Conservation (phyloP, 139 green algal species). For the Yamagishiella unicocca region DNA sequence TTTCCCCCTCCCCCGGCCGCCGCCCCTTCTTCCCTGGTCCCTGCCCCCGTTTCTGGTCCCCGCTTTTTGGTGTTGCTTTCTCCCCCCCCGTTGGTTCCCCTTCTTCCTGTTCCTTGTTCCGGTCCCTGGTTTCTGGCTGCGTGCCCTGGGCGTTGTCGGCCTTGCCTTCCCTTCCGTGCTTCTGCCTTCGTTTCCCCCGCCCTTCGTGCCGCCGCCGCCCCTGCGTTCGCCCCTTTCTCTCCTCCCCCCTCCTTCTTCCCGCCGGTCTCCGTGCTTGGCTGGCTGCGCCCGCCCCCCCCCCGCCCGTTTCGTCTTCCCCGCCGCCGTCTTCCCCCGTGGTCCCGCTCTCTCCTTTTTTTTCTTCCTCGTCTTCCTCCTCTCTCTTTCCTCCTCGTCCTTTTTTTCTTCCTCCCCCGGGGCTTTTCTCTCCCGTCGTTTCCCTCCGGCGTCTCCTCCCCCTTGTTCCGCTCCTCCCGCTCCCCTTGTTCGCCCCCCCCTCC, state of each 20-base stretch:
- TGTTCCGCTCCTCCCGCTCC: neutral
- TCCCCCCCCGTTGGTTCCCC: neutral
- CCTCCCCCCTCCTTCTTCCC: slow-evolving; percentile 14
- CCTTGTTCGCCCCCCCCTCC: too few relatives aligned
- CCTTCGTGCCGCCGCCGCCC: neutral
- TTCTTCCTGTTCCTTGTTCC: neutral
- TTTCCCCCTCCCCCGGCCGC: neutral
- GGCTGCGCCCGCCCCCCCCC: slow-evolving; percentile 1
- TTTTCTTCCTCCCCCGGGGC: neutral
- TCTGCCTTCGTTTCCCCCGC: slow-evolving; percentile 1
- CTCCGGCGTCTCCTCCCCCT: neutral
- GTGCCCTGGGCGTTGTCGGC: neutral
- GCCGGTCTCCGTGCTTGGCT: neutral
- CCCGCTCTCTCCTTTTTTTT: neutral
- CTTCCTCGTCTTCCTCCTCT: neutral
- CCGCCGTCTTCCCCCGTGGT: neutral
- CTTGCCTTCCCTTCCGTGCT: neutral
- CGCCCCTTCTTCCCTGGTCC: neutral
- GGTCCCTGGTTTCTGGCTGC: neutral
- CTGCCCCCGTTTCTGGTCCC: neutral
- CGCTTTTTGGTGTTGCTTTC: neutral
- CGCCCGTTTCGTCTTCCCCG: neutral
- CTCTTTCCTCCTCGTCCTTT: neutral
- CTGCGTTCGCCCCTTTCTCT: slow-evolving; percentile 11
- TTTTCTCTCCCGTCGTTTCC: neutral